Base-by-base conservation (phyloP, 169 alveolate species). In the Plasmodium berghei region DNA sequence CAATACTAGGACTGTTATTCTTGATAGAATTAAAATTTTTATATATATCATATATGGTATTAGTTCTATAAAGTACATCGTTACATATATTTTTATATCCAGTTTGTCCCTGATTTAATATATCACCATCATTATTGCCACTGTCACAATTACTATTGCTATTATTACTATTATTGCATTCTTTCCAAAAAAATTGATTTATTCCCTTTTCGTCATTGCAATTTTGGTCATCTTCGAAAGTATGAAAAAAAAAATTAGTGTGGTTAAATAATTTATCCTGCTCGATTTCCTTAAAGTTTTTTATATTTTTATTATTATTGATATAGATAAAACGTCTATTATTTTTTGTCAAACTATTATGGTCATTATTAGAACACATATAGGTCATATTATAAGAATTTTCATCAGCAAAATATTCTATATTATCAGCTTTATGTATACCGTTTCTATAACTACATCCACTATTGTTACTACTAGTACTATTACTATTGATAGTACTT, bases 1-100 rank as follows among this genome's bases (percentile, higher is more conserved):
- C 80, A 16, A n/a, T 69, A 22, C 59, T 77, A 56, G 26, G 9
- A 12, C 55, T 72, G 56, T 18, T 34, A 6, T 55, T 1, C 34
- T 83, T 67, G 10, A 70, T 18, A 28, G 73, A 42, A 56, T 69
- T 70, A 63, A 83, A 58, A 9, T 72, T 58, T 10, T 83, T 20
- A 83, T 67, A 83, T n/a, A 83, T 72, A 48, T 83, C 90, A 56
- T 83, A 70, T 12, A 83, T 69, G 49, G 67, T 67, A 28, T 69
- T 71, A 52, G 67, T 69, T 61, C 55, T 72, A 69, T 67, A 83
- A 69, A 83, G 45, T 85, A 83, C 69, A 69, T 83, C 90, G 52
- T 83, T 62, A 40, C 90, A 83, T 34, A 83, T 83, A 28, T 73
- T 73, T 34, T 83, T 69, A 59, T 66, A 83, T 40, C 63, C 59